Conservation (phyloP, 495 filamentous ascomycete genomes). For the Neurospora sp. region DNA sequence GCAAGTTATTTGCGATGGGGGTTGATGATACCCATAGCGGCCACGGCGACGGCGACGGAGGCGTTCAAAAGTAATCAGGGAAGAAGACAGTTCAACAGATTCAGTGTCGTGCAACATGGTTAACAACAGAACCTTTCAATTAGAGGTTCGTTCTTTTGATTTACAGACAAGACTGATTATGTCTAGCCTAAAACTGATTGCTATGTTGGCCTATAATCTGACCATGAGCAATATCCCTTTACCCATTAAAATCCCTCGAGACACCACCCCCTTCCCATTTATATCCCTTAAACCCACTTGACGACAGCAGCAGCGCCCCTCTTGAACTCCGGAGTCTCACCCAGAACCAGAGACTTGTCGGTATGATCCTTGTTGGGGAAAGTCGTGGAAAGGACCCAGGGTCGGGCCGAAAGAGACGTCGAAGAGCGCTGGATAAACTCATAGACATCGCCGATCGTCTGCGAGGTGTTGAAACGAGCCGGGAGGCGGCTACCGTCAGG, state of each 20-base stretch:
- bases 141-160: neutral
- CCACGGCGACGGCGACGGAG: slow-evolving; percentile 11
- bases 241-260: neutral
- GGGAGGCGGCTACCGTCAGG: slow-evolving; percentile 80
- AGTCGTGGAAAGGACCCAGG: slow-evolving; percentile 84
- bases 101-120: neutral
- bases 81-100: neutral
- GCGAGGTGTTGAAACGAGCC: slow-evolving; percentile 82
- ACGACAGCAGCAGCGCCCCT: slow-evolving; percentile 72
- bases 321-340: slow-evolving; percentile 77
- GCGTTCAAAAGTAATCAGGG: slow-evolving; percentile 9
- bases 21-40: slow-evolving; percentile 14
- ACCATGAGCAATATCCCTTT: neutral
- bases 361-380: slow-evolving; percentile 91
- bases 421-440: slow-evolving; percentile 66
- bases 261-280: neutral
- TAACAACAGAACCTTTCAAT: neutral
- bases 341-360: slow-evolving; percentile 58
- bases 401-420: slow-evolving; percentile 43
- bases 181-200: neutral
- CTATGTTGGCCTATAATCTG: neutral
- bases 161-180: neutral
- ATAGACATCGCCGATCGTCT: slow-evolving; percentile 89
- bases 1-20: neutral
- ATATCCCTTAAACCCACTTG: slow-evolving; percentile 56